phyloP scores from a whole-genome alignment of 2,329 filamentous ascomycete species.

The Fusarium xylarioides region DNA sequence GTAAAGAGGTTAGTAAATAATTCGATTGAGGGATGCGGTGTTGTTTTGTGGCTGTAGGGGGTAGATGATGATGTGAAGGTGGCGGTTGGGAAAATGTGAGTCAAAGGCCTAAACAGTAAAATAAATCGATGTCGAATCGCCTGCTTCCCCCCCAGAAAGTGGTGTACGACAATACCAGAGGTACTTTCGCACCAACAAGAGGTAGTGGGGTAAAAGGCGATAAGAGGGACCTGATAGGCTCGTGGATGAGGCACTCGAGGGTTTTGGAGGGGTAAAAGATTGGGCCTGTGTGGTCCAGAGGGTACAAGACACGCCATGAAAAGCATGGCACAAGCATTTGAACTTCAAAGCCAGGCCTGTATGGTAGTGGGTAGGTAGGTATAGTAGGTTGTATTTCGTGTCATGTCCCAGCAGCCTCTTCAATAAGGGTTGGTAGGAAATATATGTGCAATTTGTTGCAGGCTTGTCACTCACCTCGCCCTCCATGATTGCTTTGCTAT shows the following conservation, averaged over 20 bases:
- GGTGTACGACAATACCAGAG: conserved; percentile 34
- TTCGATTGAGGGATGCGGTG: conserved; percentile 10
- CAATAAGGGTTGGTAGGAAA: background rate
- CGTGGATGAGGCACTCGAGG: conserved; percentile 27
- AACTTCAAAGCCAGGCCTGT: conserved; percentile 16
- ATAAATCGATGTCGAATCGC: conserved; percentile 35
- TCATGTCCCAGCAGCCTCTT: background rate
- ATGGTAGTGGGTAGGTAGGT: background rate
- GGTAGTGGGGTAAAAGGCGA: conserved; percentile 20
- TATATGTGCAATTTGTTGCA: background rate
- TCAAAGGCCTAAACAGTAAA: conserved; percentile 34
- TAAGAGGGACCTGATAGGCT: conserved; percentile 26
- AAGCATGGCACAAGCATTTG: conserved; percentile 17
- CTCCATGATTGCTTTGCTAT: conserved; percentile 37
- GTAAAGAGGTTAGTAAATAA: conserved; percentile 24
- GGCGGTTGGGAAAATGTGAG: conserved; percentile 44
- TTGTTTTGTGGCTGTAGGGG: background rate
- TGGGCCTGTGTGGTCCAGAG: conserved; percentile 19
- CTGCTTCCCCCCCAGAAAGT: conserved; percentile 26
- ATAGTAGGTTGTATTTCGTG: background rate
- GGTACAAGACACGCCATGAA: conserved; percentile 17
- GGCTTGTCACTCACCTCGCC: conserved; percentile 37
- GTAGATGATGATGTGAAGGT: conserved; percentile 28
- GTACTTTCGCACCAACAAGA: conserved; percentile 31
- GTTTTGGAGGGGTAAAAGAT: conserved; percentile 40